These are phyloP conservation scores for Lentinula aciculospora DNA, from an alignment of 768 basidiomycete species.

Conservation along the genomic window DNA sequence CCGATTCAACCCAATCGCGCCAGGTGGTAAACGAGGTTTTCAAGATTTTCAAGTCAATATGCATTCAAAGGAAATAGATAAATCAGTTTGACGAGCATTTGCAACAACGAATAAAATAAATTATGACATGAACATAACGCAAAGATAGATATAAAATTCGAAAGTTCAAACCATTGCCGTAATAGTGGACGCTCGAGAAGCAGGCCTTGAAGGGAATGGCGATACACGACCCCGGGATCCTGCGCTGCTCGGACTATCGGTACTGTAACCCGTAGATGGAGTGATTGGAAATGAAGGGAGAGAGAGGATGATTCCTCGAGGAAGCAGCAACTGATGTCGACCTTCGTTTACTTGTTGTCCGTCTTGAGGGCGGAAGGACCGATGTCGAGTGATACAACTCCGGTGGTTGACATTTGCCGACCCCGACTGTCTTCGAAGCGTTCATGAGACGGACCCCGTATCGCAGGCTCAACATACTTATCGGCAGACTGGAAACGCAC, in stretches of 20 bases:
- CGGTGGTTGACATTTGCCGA: background rate
- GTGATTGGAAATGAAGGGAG: background rate
- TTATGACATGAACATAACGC: no score
- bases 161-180: background rate
- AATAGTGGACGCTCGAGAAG: background rate
- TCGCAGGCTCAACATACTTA: background rate
- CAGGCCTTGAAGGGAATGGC: constrained; percentile 4
- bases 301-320: background rate
- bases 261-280: background rate
- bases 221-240: background rate
- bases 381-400: background rate
- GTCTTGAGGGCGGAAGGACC: background rate
- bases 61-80: background rate
- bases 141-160: background rate
- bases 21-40: background rate
- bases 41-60: background rate
- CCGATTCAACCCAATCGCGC: background rate
- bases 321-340: background rate
- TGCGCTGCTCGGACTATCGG: background rate
- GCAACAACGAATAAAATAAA: background rate
- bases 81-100: background rate
- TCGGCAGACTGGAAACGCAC: background rate
- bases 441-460: background rate
- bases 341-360: background rate
- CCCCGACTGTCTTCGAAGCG: background rate